Conservation (phyloP, 148 eudicot genomes). For the Rhododendron kiyosumense region DNA sequence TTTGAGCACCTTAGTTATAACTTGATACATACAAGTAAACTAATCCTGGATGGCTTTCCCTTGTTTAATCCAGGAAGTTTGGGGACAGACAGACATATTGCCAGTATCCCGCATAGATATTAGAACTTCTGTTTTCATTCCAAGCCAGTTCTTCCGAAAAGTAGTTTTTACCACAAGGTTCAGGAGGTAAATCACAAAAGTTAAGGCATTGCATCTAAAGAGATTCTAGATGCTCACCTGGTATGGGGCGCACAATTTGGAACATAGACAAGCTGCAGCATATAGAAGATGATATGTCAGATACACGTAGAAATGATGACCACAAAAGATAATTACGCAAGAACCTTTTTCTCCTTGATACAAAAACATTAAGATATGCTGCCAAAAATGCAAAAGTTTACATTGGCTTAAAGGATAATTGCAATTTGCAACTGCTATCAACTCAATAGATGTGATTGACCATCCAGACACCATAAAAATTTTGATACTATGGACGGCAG, state of each 20-base stretch:
- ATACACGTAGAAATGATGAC: background rate
- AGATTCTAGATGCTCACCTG: background rate
- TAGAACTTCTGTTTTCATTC: background rate
- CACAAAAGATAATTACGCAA: background rate
- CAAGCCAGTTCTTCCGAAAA: background rate
- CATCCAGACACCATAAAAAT: too few species aligned
- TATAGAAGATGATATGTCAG: background rate
- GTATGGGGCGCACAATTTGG: conserved; percentile 5
- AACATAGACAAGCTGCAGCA: conserved; percentile 5
- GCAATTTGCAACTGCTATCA: background rate
- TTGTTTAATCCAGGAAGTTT: background rate
- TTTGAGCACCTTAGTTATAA: background rate
- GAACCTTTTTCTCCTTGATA: background rate
- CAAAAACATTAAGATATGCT: background rate
- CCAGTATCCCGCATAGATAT: background rate
- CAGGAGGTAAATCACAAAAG: background rate
- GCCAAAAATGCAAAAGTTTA: background rate
- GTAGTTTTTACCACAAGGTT: background rate
- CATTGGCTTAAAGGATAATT: background rate
- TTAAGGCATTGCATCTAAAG: background rate
- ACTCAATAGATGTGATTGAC: background rate
- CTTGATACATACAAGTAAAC: background rate
- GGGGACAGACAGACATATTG: background rate
- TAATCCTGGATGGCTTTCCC: background rate
- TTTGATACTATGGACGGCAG: background rate